Evolutionary conservation across 768 basidiomycete genomes (phyloP), one percentile per base, ranked within the genome.

Genomic region (Boletus bicolor): DNA sequence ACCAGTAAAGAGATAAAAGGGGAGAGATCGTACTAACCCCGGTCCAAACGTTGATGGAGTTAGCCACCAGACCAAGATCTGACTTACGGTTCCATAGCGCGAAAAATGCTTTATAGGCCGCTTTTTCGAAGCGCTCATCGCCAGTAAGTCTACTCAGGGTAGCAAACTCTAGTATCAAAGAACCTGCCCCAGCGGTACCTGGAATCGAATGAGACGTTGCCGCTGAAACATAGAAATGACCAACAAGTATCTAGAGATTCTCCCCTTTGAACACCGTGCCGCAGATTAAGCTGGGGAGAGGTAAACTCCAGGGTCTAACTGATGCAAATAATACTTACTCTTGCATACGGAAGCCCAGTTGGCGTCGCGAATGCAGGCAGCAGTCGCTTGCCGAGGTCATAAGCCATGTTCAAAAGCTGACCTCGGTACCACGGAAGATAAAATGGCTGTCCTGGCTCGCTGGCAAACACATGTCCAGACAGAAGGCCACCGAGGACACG

Each of bases 171-270:
- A 99, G 75, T 35, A 98, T 85, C 52, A 99, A 75, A 30, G 93
- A 94, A 14, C 93, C 93, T 38, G 93, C 95, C 44, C 93, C 96
- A 36, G 95, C 93, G 35, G 91, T 85, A 72, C 92, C 92, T 94
- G 61, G 32, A 35, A 41, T 57, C 32, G 42, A 39, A 49, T 66
- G 44, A 55, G 59, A 39, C 36, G 21, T 51, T 30, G 38, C 39
- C 19, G 7, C 28, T 7, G 28, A 44, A 44, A 35, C n/a, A 19
- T 21, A 34, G 42, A 50, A 35, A 48, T 24, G 32, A 79, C 89
- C 59, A 66, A 93, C 95, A 97, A 24, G 92, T 94, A 67, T 94
- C 91, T 30, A 79, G 61, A 15, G 85, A 85, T 75, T 97, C 96
- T 19, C 85, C 89, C 57, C 76, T 79, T 49, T 79, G 70, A 10